phyloP scores from a whole-genome alignment of 2,329 filamentous ascomycete genomes.

The Botrytis porri region DNA sequence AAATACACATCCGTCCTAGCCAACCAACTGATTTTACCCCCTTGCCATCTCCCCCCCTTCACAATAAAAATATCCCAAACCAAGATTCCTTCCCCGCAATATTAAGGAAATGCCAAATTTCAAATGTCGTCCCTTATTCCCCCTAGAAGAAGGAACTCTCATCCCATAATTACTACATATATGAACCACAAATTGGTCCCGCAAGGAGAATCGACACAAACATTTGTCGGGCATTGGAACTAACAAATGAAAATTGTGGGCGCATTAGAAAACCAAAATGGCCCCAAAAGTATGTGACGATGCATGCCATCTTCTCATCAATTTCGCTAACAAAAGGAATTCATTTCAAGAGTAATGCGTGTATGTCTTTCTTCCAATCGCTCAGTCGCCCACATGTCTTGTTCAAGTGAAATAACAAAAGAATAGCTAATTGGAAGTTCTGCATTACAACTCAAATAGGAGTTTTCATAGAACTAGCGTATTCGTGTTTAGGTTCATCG shows the following conservation, averaged over 20 bases:
- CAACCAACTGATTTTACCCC: not conserved
- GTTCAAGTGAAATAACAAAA: not conserved
- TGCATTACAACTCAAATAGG: constrained; percentile 5
- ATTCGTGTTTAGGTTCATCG: not conserved
- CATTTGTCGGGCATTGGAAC: not conserved
- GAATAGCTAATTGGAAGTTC: not conserved
- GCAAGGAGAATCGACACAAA: not conserved
- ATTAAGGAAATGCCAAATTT: constrained; percentile 8
- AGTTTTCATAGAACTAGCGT: not conserved
- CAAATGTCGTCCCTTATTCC: constrained; percentile 2
- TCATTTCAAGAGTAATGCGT: constrained; percentile 14
- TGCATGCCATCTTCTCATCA: constrained; percentile 14
- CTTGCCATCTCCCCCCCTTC: not conserved
- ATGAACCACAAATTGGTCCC: constrained; percentile 5
- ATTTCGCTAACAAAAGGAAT: constrained; percentile 14
- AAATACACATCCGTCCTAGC: not conserved
- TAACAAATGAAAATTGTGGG: not conserved
- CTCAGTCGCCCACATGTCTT: not conserved
- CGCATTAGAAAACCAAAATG: not conserved
- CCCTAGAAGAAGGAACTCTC: not conserved
- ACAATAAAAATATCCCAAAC: constrained; percentile 42
- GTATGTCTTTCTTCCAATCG: not conserved
- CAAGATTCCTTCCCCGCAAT: not conserved
- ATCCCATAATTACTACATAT: constrained; percentile 18
- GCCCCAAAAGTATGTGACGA: not conserved